A percentile compares a stretch with the other conserved stretches of the same genome.
Evolutionary conservation across 768 basidiomycete species (phyloP).

Genomic region (Mycena chlorophos): DNA sequence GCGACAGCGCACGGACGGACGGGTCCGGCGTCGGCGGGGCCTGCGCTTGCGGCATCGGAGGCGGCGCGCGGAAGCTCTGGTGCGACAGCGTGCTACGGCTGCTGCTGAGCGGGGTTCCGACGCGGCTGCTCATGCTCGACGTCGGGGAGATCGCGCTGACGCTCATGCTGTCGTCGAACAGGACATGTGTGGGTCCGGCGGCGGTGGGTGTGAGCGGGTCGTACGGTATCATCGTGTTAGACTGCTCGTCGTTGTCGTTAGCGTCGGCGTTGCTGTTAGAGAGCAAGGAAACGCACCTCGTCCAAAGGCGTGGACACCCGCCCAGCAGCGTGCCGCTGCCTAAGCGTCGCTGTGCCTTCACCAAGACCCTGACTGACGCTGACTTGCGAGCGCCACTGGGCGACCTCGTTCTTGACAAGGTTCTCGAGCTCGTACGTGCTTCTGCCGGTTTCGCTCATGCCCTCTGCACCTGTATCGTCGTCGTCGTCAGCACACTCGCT

Average conservation of each 20-base stretch:
- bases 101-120: slow-evolving; percentile 26
- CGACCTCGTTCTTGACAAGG: slow-evolving; percentile 50
- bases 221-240: slow-evolving; percentile 46
- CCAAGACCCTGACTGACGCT: slow-evolving; percentile 31
- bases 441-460: slow-evolving; percentile 23
- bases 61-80: slow-evolving; percentile 12
- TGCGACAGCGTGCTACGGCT: slow-evolving; percentile 22
- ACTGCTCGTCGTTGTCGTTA: slow-evolving; percentile 32
- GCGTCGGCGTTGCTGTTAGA: not conserved
- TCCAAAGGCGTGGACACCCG: slow-evolving; percentile 42
- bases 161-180: slow-evolving; percentile 34
- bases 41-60: slow-evolving; percentile 11
- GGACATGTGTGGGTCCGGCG: too few relatives aligned
- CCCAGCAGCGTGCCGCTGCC: slow-evolving; percentile 35
- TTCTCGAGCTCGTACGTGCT: slow-evolving; percentile 50
- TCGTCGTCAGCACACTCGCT: slow-evolving; percentile 21
- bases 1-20: slow-evolving; percentile 15
- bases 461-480: slow-evolving; percentile 14
- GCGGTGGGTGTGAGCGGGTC: slow-evolving; percentile 49
- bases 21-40: slow-evolving; percentile 19
- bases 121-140: slow-evolving; percentile 27
- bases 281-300: slow-evolving; percentile 40
- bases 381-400: slow-evolving; percentile 52
- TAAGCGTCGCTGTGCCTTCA: slow-evolving; percentile 23
- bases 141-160: slow-evolving; percentile 28